Evolutionary conservation across 2,329 filamentous ascomycete genomes (phyloP), one percentile per base, ranked within the genome.

Genomic region (Sporothrix luriei): DNA sequence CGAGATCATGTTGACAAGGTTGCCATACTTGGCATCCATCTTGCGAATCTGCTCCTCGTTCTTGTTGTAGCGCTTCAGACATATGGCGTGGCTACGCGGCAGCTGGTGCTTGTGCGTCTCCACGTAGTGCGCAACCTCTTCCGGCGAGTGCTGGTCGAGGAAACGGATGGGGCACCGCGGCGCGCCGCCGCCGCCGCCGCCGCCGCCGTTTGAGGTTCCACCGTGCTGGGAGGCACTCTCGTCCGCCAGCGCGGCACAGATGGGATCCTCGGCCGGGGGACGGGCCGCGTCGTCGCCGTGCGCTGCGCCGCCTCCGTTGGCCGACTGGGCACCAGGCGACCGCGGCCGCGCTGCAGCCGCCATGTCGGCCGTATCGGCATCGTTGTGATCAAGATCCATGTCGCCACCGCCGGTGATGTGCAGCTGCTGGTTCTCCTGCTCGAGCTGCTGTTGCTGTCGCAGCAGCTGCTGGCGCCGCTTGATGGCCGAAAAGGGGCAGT

Each of bases 31-130:
- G 72, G 92, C 92, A 78, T 98, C 94, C 69, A 98, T 84, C 79
- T 96, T 92, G 73, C 89, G 88, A 76, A 97, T 91, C 76, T 94
- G 91, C 73, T 91, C 87, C 75, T 94, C 90, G 76, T 94, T 94
- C 78, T 88, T 90, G 80, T 97, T 92, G 77, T 97, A 97, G 70
- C 94, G 88, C 76, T 91, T 90, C 71, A 98, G 89, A 78, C 94
- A 98, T 57, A 97, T 87, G 77, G 96, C 93, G 79, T 98, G 94
- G 78, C 93, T 97, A 75, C 94, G 88, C 11, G 94, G 94, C 68
- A 98, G 87, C 78, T 97, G 91, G 79, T 98, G 94, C 79, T 97
- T 97, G 82, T 97, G 94, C 67, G 90, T 93, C 78, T 97, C 92
- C 76, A 98, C 93, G 78, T 97, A 98, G 76, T 91, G 88, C 16